Conservation (phyloP, 495 filamentous ascomycete species). For the Paragyromitra xinjiangensis region DNA sequence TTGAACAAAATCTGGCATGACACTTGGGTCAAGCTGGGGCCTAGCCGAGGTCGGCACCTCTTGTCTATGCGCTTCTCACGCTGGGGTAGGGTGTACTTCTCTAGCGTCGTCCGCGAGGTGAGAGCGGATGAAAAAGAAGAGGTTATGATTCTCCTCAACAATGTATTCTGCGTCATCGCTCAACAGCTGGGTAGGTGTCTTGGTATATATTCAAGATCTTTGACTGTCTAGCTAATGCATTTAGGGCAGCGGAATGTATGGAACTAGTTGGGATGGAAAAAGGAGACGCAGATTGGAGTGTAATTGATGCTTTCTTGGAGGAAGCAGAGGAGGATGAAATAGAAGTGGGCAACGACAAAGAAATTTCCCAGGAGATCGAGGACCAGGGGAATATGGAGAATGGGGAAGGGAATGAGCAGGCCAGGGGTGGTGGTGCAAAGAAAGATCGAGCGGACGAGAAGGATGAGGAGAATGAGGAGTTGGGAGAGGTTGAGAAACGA, state of each 20-base stretch:
- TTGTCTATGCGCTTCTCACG: not conserved
- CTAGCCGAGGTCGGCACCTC: not conserved
- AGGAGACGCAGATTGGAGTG: not conserved
- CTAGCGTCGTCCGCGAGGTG: not conserved
- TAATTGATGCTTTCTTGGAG: not conserved
- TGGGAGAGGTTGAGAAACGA: not conserved
- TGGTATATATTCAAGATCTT: not conserved
- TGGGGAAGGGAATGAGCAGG: not conserved
- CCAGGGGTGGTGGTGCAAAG: not conserved
- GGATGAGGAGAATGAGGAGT: not conserved
- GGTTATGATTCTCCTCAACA: not conserved
- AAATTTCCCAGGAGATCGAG: not conserved
- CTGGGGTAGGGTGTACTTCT: not conserved
- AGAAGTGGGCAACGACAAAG: not conserved
- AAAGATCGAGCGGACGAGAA: not conserved
- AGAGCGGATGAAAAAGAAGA: not conserved
- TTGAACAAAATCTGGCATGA: conserved; percentile 6
- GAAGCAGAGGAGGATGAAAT: not conserved
- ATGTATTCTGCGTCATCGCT: not conserved
- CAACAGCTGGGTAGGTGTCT: not conserved
- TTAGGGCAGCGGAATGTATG: not conserved
- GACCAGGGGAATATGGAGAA: not conserved
- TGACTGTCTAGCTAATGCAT: not conserved
- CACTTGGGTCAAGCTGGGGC: not conserved
- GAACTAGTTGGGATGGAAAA: not conserved